Base-by-base conservation (phyloP, 2,329 filamentous ascomycete species). In the Calonectria pteridis region DNA sequence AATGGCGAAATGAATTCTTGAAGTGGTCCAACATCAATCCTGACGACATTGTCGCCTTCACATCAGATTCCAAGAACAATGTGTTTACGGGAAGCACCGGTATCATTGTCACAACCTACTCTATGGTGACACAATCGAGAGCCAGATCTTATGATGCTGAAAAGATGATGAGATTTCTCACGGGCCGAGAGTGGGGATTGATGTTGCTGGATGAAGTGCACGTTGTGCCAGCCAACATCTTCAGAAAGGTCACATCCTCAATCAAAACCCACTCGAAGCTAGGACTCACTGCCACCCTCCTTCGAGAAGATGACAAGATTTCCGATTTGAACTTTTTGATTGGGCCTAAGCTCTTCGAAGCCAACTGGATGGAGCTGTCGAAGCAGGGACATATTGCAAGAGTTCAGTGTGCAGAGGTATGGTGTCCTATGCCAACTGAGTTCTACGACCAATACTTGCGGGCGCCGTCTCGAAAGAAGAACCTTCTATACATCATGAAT, bases 381-480 rank as follows among this genome's bases (percentile, higher is more conserved):
- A 95, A 98, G 81, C 95, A 98, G 85, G 97, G 97, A 0, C 96
- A 98, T 82, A 99, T 99, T 83, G 97, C 97, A 43, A 94, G 95
- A 78, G 97, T 99, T 2, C 97, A 99, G 84, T 99, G 97, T 84
- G 97, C 97, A 18, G 97, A 99, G 84, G 97, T 99, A 9, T 99
- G 97, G 97, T 99, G 97, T 82, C 95, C 96, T 3, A 99, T 99
- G 97, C 98, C 97, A 0, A 97, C 96, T 0, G 97, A 99, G 79
- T 99, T 99, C 83, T 98, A 98, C 84, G 93, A 95, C 23, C 95
- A 98, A 83, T 99, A 98, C 85, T 90, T 98, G 73, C 91, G 91
- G 75, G 92, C 92, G 16, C 91, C 91, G 20, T 84, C 86, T 1
- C 85, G 87, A 10, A 86, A 87, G 78, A 86, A 86, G 79, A 84